Conservation (phyloP, 495 filamentous ascomycete species). For the Aspergillus leporis region DNA sequence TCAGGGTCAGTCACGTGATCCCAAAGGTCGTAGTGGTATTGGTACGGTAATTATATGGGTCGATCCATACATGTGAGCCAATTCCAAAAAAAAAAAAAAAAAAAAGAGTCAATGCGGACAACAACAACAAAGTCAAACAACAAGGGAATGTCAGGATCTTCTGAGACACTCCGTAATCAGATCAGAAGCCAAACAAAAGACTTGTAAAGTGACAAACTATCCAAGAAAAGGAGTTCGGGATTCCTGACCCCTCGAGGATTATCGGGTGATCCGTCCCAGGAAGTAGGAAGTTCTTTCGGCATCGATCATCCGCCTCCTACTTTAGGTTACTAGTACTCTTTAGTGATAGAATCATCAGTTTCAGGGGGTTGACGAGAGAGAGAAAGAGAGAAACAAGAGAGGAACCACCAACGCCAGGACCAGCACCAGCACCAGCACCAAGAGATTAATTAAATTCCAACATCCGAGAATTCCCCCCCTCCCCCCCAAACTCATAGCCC, state of each 20-base stretch:
- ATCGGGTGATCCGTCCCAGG: too few species aligned
- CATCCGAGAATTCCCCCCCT: background rate
- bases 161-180: too few species aligned
- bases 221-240: too few species aligned
- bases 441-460: background rate
- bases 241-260: too few species aligned
- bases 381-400: too few species aligned
- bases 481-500: slow-evolving; percentile 5
- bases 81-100: too few species aligned
- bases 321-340: background rate
- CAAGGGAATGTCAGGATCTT: background rate
- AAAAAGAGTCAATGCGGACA: background rate
- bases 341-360: background rate
- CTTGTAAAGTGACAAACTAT: too few species aligned
- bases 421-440: too few species aligned
- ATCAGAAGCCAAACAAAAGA: too few species aligned
- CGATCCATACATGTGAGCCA: background rate
- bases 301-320: background rate
- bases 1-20: background rate
- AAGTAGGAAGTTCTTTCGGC: background rate
- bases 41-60: background rate
- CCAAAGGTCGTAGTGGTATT: background rate
- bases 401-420: too few species aligned
- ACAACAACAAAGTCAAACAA: background rate
- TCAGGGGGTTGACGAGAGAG: background rate